Evolutionary conservation across 2,329 filamentous ascomycete genomes (phyloP).

Genomic region (Neonectria neomacrospora): DNA sequence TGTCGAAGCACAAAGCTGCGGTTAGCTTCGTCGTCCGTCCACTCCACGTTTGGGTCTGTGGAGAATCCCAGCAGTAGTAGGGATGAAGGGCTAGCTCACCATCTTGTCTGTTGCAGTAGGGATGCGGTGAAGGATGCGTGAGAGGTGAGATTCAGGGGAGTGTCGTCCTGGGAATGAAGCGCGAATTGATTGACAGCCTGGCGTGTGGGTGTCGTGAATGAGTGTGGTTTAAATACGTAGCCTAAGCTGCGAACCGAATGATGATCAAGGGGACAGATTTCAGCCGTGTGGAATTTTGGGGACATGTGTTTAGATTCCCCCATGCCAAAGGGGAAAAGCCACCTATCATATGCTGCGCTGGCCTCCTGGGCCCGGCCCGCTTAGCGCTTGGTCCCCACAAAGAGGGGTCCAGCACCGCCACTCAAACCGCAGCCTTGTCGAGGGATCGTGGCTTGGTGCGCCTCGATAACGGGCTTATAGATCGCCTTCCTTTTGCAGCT

Average conservation of each 20-base stretch:
- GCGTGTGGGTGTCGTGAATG: conserved; percentile 3
- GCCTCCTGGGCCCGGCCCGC: neutral
- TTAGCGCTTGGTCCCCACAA: conserved; percentile 8
- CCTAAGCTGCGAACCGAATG: conserved; percentile 20
- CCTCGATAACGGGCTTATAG: conserved; percentile 21
- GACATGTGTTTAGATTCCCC: conserved; percentile 47
- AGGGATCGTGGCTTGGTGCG: conserved; percentile 19
- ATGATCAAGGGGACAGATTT: conserved; percentile 45
- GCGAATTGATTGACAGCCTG: neutral
- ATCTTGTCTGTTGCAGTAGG: conserved; percentile 1
- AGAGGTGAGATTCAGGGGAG: no score
- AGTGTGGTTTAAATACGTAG: conserved; percentile 32
- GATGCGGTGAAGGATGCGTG: neutral
- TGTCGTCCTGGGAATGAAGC: neutral
- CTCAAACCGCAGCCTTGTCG: conserved; percentile 17
- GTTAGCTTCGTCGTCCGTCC: conserved; percentile 32
- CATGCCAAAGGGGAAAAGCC: conserved; percentile 14
- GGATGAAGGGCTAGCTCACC: neutral
- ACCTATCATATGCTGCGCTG: conserved; percentile 20
- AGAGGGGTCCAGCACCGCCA: conserved; percentile 24
- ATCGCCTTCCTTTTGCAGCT: neutral
- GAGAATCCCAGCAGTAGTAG: conserved; percentile 4
- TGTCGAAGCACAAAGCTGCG: conserved; percentile 48
- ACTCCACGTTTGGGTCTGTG: conserved; percentile 2
- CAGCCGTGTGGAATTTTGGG: conserved; percentile 41